Evolutionary conservation across 495 filamentous ascomycete genomes (phyloP).

Genomic region (Daldinia childiae): DNA sequence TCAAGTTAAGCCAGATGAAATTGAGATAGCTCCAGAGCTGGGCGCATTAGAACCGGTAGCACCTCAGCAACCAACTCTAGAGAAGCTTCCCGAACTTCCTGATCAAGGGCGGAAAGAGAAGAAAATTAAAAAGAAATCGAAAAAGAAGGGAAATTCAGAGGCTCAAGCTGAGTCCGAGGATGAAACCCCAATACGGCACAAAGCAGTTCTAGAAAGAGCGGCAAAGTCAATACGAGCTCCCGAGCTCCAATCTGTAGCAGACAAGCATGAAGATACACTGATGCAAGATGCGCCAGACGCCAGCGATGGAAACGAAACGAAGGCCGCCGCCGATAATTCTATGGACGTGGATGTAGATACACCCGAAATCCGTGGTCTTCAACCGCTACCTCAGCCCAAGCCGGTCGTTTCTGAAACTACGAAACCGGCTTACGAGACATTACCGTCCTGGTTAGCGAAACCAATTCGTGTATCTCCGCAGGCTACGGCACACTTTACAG

Average conservation of each 20-base stretch:
- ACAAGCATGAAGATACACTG: slow-evolving; percentile 41
- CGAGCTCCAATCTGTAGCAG: slow-evolving; percentile 34
- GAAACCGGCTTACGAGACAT: slow-evolving; percentile 61
- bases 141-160: slow-evolving; percentile 47
- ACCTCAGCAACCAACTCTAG: neutral
- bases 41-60: neutral
- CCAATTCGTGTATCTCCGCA: slow-evolving; percentile 71
- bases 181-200: slow-evolving; percentile 51
- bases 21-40: neutral
- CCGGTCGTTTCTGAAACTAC: slow-evolving; percentile 63
- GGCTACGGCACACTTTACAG: slow-evolving; percentile 66
- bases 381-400: slow-evolving; percentile 80
- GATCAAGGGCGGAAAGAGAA: slow-evolving; percentile 44
- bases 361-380: slow-evolving; percentile 70
- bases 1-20: neutral
- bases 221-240: slow-evolving; percentile 56
- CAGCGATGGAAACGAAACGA: slow-evolving; percentile 38
- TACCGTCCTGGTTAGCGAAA: slow-evolving; percentile 78
- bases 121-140: slow-evolving; percentile 54
- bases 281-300: slow-evolving; percentile 45
- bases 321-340: slow-evolving; percentile 40
- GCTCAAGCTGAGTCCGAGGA: slow-evolving; percentile 25
- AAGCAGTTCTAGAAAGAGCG: slow-evolving; percentile 58
- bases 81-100: slow-evolving; percentile 8
- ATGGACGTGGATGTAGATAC: slow-evolving; percentile 37